These are phyloP conservation scores for Termitomyces sp. DNA, from an alignment of 768 basidiomycete genomes.

Conservation along the genomic window DNA sequence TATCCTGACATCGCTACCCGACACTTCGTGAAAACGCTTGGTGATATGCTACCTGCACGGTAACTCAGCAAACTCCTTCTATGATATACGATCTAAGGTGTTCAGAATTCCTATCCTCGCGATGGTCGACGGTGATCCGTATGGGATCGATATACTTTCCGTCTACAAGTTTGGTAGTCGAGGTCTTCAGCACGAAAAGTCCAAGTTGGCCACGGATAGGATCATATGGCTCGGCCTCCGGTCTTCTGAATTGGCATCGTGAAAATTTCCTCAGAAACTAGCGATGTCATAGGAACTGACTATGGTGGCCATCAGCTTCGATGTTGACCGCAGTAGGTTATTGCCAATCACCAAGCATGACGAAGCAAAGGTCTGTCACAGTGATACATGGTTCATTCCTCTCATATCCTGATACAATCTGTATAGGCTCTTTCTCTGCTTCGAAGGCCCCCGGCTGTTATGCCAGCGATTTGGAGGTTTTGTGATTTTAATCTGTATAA, in stretches of 20 bases:
- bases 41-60: slow-evolving; percentile 58
- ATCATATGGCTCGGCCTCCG: slow-evolving; percentile 80
- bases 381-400: background rate
- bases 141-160: slow-evolving; percentile 87
- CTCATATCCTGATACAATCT: background rate
- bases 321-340: slow-evolving; percentile 52
- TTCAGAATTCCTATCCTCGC: slow-evolving; percentile 70
- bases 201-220: slow-evolving; percentile 59
- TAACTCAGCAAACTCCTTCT: slow-evolving; percentile 23
- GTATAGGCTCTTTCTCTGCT: slow-evolving; percentile 62
- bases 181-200: slow-evolving; percentile 64
- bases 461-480: slow-evolving; percentile 69
- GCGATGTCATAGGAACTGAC: background rate
- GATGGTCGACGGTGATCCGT: slow-evolving; percentile 87
- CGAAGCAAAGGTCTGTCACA: slow-evolving; percentile 58
- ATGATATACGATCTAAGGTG: background rate
- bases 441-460: slow-evolving; percentile 24
- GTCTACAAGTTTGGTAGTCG: slow-evolving; percentile 82
- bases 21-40: slow-evolving; percentile 71
- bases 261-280: slow-evolving; percentile 12
- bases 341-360: slow-evolving; percentile 69
- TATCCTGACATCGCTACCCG: slow-evolving; percentile 94
- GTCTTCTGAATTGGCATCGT: slow-evolving; percentile 63
- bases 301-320: slow-evolving; percentile 35
- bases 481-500: slow-evolving; percentile 1